Evolutionary conservation across 768 basidiomycete species (phyloP).

Genomic region (Pulveroboletus sp.): DNA sequence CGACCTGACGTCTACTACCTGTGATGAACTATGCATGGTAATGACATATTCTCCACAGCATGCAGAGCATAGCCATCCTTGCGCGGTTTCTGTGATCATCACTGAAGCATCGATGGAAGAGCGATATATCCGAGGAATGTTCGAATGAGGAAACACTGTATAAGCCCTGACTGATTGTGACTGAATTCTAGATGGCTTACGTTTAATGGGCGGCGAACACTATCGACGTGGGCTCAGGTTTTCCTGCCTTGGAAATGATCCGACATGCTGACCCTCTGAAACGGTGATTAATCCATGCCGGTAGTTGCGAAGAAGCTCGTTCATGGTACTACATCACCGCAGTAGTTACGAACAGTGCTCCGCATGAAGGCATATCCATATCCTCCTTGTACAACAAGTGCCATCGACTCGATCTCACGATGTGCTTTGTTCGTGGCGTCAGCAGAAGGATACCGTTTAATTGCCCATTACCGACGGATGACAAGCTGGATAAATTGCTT

Average conservation of each 20-base stretch:
- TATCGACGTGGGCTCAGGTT: slow-evolving; percentile 2
- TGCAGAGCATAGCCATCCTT: background rate
- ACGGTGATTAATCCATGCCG: background rate
- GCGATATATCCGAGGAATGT: slow-evolving; percentile 7
- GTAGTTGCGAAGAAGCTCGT: background rate
- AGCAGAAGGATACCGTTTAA: background rate
- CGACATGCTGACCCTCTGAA: slow-evolving; percentile 3
- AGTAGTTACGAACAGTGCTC: background rate
- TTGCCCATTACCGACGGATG: background rate
- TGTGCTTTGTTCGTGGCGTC: background rate
- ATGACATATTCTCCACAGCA: slow-evolving; percentile 1
- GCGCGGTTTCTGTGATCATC: background rate
- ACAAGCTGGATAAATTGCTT: background rate
- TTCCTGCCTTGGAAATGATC: background rate
- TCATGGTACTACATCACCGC: background rate
- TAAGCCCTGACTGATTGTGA: background rate
- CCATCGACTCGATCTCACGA: background rate
- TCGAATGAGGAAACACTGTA: background rate
- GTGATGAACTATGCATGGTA: background rate
- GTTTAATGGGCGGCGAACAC: slow-evolving; percentile 10
- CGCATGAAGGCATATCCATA: background rate
- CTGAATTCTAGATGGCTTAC: background rate
- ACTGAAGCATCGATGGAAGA: background rate
- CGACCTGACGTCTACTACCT: background rate
- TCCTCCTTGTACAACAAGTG: background rate